Base-by-base conservation (phyloP, 805 yeast genomes). In the Blastobotrys chiropterorum region DNA sequence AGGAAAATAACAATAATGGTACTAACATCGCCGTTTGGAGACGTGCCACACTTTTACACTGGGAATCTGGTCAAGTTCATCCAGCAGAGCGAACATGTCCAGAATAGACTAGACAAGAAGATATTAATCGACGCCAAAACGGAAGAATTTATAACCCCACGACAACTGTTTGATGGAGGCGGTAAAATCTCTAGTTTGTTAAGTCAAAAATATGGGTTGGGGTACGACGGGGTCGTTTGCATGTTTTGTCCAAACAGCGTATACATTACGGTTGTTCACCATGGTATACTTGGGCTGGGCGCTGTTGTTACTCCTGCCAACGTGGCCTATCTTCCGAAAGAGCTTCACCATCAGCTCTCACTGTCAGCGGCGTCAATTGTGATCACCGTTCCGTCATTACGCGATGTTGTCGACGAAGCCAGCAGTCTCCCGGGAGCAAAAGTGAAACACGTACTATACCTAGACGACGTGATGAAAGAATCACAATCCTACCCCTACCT, bases 291-390 rank as follows among this genome's bases (percentile, higher is more conserved):
- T 11, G 34, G 56, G 6, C 50, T 62, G 6, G 67, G 64, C 5
- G 69, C 60, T 2, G 52, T 62, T 3, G 53, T 66, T 2, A 56
- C 65, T 13, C 69, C 69, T 3, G 67, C 69, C 1, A 65, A 64
- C 44, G 53, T 61, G 43, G 55, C 55, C 54, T 66, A 64, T 55
- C 53, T 56, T n/a, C 55, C 64, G 16, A 56, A 57, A 20, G 70
- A 66, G 50, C 58, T 66, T 4, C 57, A 58, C 17, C 59, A 61
- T 51, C 69, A 66, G 52, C 44, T 65, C 38, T 31, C 41, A 17
- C 44, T 48, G 21, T 39, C 53, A 31, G 53, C 46, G 40, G 43
- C 48, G 3, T 48, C 44, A 41, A 47, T 52, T 11, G 16, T 44
- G n/a, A 42, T 45, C 6, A 48, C 49, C 14, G 21, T 5, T 16